phyloP scores from a whole-genome alignment of 441 rosid genomes.

The Eutrema salsugineum region DNA sequence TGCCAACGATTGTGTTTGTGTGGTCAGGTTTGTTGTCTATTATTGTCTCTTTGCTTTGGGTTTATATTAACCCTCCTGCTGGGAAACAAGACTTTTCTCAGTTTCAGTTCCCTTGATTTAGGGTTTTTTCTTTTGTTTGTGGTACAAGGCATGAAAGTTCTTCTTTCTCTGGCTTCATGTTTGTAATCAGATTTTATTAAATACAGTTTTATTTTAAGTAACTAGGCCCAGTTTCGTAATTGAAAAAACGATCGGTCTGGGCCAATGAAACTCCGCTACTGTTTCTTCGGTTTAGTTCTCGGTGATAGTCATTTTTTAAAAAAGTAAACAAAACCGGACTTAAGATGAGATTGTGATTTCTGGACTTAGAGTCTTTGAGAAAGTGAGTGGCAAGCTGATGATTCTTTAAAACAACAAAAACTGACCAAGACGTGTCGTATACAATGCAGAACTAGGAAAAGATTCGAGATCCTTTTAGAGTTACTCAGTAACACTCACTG shows the following conservation, averaged over 20 bases:
- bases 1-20: slow-evolving; percentile 34
- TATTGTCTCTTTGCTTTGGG: slow-evolving; percentile 33
- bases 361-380: background rate
- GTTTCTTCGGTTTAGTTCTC: background rate
- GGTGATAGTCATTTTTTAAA: too few relatives aligned
- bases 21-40: slow-evolving; percentile 36
- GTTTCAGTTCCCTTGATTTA: slow-evolving; percentile 52
- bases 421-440: background rate
- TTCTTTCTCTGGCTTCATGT: slow-evolving; percentile 26
- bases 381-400: background rate
- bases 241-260: background rate
- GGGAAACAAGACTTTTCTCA: slow-evolving; percentile 45
- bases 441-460: background rate
- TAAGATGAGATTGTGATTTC: background rate
- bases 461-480: background rate
- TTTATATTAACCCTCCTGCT: slow-evolving; percentile 28
- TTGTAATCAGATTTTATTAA: slow-evolving; percentile 20
- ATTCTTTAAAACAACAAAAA: background rate
- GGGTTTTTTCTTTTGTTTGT: background rate
- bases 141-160: slow-evolving; percentile 22
- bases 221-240: background rate
- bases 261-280: background rate
- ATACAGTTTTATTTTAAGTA: background rate
- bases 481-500: background rate
- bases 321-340: background rate